phyloP scores from a whole-genome alignment of 2,329 filamentous ascomycete genomes.

The Parastagonospora nodorum region DNA sequence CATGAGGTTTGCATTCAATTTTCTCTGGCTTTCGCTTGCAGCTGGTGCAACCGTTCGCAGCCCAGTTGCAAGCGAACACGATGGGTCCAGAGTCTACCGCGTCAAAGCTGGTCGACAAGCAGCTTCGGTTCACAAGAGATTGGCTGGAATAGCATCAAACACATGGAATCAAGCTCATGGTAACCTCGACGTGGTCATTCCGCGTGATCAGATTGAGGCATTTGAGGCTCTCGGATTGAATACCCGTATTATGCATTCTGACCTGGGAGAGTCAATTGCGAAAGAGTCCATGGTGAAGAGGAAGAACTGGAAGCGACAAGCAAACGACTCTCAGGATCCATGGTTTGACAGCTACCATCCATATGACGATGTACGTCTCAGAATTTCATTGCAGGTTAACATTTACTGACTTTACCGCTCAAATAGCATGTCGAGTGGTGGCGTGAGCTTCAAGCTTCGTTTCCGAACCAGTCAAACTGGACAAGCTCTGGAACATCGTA shows the following conservation, averaged over 20 bases:
- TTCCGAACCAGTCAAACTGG: conserved; percentile 35
- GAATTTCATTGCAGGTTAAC: not conserved
- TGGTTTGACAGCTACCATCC: conserved; percentile 43
- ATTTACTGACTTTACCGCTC: not conserved
- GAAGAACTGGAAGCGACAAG: conserved; percentile 25
- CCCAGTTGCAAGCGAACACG: conserved; percentile 37
- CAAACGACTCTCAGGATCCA: conserved; percentile 16
- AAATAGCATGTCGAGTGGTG: conserved; percentile 19
- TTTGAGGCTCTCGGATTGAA: conserved; percentile 48
- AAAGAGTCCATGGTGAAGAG: conserved; percentile 52
- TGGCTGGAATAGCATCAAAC: conserved; percentile 44
- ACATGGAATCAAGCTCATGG: conserved; percentile 43
- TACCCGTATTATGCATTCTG: conserved; percentile 48
- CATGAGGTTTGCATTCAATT: conserved; percentile 21
- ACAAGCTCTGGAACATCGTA: conserved; percentile 36
- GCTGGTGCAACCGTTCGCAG: conserved; percentile 26
- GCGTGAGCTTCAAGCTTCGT: conserved; percentile 29
- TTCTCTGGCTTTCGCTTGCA: conserved; percentile 21
- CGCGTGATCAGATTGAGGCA: conserved; percentile 44
- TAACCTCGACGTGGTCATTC: conserved; percentile 52
- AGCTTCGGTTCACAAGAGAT: conserved; percentile 38
- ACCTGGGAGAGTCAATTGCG: conserved; percentile 52
- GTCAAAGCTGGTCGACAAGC: conserved; percentile 43
- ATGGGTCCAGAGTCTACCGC: conserved; percentile 50
- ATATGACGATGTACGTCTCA: conserved; percentile 29